Conservation (phyloP, 495 filamentous ascomycete genomes). For the Penicillium paxilli region DNA sequence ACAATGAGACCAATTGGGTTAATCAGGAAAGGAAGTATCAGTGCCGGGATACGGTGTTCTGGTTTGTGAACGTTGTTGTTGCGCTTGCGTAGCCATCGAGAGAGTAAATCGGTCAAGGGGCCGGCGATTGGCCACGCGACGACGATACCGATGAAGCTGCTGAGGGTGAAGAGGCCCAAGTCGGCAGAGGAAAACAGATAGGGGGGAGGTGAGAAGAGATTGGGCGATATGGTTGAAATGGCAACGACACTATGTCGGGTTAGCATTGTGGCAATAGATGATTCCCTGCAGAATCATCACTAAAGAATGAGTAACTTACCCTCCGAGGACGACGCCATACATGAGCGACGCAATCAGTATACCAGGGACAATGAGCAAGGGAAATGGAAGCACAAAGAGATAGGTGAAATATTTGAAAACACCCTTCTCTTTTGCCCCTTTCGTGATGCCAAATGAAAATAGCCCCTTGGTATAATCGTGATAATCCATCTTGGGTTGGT, state of each 20-base stretch:
- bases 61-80: constrained; percentile 30
- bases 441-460: constrained; percentile 23
- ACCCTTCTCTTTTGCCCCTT: constrained; percentile 17
- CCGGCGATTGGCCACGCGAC: constrained; percentile 33
- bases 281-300: neutral
- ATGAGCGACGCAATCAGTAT: constrained; percentile 31
- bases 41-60: constrained; percentile 31
- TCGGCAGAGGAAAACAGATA: constrained; percentile 29
- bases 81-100: constrained; percentile 27
- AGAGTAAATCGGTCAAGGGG: constrained; percentile 31
- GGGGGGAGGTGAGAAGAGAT: constrained; percentile 26
- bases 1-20: constrained; percentile 30
- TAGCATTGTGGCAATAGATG: neutral
- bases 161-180: constrained; percentile 29
- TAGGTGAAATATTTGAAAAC: constrained; percentile 18
- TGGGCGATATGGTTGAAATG: constrained; percentile 27
- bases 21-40: constrained; percentile 31
- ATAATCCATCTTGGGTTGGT: constrained; percentile 20
- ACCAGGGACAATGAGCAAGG: constrained; percentile 29
- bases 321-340: constrained; percentile 38
- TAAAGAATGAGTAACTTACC: constrained; percentile 25
- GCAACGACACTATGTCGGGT: constrained; percentile 20
- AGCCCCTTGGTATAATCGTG: constrained; percentile 29
- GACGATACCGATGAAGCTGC: constrained; percentile 32
- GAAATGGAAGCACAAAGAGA: constrained; percentile 34